Evolutionary conservation across 2,329 filamentous ascomycete species (phyloP), one percentile per base, ranked within the genome.

Genomic region (Hypoxylon sp.): DNA sequence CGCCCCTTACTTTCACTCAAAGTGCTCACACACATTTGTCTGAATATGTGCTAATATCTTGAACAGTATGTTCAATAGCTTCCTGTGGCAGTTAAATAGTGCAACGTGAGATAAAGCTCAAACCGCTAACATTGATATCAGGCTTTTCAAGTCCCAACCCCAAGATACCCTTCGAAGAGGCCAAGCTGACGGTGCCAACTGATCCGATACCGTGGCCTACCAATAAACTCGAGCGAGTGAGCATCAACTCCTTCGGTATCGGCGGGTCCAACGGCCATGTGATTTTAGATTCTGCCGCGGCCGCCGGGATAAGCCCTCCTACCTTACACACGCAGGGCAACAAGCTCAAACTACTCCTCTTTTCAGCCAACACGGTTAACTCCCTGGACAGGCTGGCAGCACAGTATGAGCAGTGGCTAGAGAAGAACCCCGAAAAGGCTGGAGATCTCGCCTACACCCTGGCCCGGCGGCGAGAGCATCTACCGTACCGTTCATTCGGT

Each of bases 251-350:
- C 3, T 79, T 79, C 49, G 77, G 78, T 0, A 68, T 79, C 4
- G 78, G 76, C 1, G 78, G 78, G 1, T 56, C 75, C 0, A 79
- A 79, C 51, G 76, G 73, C 1, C 78, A 79, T 32, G 72, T 70
- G 5, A 63, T 70, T 17, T 13, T 69, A n/a, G 68, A 70, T 19
- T 68, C 64, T 1, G 65, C 69, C 2, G 51, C 24, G 59, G 8
- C 43, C 49, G 8, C 62, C 64, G 39, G 39, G 58, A 44, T 5
- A 51, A 54, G 10, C 20, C 39, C 0, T 28, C 32, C 20, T n/a
- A 1, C 39, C 3, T 1, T 7, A 19, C n/a, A 3, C 10, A 28
- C 5, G 15, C 30, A 7, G 34, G 52, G 11, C 24, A 19, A 17
- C 1, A 51, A 19, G 10, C 65, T 48, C 24, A 58, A 62, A 10